Evolutionary conservation across 169 alveolate genomes (phyloP), one percentile per base, ranked within the genome.

Genomic region (Plasmodium knowlesi): DNA sequence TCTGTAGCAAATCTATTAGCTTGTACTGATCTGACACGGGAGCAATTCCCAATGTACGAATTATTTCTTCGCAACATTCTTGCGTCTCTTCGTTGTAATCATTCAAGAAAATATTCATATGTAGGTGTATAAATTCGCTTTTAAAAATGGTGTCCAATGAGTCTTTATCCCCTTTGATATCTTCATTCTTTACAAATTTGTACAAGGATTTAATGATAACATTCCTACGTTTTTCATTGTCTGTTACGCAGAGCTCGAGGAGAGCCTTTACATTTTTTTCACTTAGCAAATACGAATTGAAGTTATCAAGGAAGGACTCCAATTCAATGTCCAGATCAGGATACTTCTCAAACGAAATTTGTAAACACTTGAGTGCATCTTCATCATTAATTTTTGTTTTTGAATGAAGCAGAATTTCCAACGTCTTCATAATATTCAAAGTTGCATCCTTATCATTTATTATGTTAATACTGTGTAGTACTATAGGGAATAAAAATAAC

Each of bases 311-410:
- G 83, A 91, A 91, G 22, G 95, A 91, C 74, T 80, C 91, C 19
- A 91, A 84, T 12, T 91, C 95, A 28, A 72, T 61, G 54, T 82
- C 92, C 34, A 91, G 9, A 70, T 91, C 95, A 30, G 83, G 78
- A 32, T 81, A 91, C 74, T 91, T 91, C 1, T 57, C 88, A 82
- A 71, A 91, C 32, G 86, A 71, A 53, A 91, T 91, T 81, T 91
- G 85, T 39, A 91, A 81, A 46, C 95, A 91, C 61, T 91, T 91
- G 19, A 91, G 19, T 1, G 92, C 92, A 81, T 91, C 95, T 50
- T 72, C 95, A 50, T 82, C 92, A 72, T 91, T 82, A 43, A 91
- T 91, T 39, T 80, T n/a, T 0, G 95, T 91, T 57, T 57, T 91
- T 30, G 92, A 43, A 28, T 32, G 8, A 2, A 91, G 53, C 50